Percentiles rank a stretch among this genome's conserved stretches.
These are phyloP conservation scores for Vachellia collinsii DNA, from an alignment of 306 rosid species.

Conservation along the genomic window DNA sequence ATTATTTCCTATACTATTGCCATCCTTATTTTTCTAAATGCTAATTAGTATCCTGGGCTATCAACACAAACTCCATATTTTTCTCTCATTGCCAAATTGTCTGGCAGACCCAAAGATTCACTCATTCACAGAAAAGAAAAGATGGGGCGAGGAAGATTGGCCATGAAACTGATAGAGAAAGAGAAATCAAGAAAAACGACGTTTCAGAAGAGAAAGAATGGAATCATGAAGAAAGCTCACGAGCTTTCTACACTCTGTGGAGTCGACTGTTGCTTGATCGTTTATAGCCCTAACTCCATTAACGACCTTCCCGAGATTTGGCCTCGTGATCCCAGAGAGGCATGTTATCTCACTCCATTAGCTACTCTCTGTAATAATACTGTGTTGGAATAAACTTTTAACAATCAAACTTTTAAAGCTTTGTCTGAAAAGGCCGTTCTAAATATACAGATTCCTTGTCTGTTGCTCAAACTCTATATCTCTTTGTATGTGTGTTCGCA, in stretches of 20 bases:
- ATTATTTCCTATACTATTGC: background rate
- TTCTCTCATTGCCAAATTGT: background rate
- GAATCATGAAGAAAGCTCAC: slow-evolving; percentile 30
- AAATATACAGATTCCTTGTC: background rate
- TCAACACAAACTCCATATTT: background rate
- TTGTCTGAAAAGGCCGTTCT: background rate
- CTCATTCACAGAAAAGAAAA: background rate
- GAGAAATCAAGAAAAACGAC: slow-evolving; percentile 30
- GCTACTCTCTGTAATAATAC: background rate
- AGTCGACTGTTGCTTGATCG: slow-evolving; percentile 1
- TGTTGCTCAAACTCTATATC: background rate
- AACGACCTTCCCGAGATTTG: slow-evolving; percentile 3
- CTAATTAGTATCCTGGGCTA: background rate
- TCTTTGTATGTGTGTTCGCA: background rate
- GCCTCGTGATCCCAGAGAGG: slow-evolving; percentile 10
- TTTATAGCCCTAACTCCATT: background rate
- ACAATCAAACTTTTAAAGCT: no score
- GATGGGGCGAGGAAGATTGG: slow-evolving; percentile 37
- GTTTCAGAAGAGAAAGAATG: slow-evolving; percentile 37
- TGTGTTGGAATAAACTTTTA: background rate
- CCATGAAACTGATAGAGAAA: background rate
- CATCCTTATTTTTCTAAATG: background rate
- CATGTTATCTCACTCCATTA: background rate
- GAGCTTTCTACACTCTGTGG: slow-evolving; percentile 32
- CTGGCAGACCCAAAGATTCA: background rate